These are phyloP conservation scores for Penicillium cosmopolitanum DNA, from an alignment of 495 filamentous ascomycete species.

Conservation along the genomic window DNA sequence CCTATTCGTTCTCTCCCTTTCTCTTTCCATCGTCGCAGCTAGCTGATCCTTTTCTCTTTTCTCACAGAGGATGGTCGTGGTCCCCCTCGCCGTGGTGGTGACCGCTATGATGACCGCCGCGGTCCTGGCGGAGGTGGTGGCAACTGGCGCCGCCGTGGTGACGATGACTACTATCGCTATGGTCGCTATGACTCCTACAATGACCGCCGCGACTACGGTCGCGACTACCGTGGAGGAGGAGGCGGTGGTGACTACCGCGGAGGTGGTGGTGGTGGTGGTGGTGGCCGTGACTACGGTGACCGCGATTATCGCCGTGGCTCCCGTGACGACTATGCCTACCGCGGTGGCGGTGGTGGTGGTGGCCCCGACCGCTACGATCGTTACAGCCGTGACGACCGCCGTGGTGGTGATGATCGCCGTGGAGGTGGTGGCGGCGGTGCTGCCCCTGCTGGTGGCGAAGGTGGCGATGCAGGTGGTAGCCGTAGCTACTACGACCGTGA, in stretches of 20 bases:
- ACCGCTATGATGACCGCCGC: constrained; percentile 61
- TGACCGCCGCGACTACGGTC: constrained; percentile 49
- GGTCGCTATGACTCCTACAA: constrained; percentile 55
- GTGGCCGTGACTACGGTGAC: constrained; percentile 35
- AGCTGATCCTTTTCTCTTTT: not conserved
- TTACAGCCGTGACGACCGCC: constrained; percentile 65
- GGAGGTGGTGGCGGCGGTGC: constrained; percentile 50
- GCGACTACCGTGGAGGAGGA: constrained; percentile 46
- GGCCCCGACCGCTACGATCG: constrained; percentile 70
- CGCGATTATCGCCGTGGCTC: constrained; percentile 60
- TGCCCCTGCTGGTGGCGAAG: constrained; percentile 51
- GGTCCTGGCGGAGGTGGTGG: constrained; percentile 56
- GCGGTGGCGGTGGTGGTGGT: constrained; percentile 60
- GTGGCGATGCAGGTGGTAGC: constrained; percentile 50
- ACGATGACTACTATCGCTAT: constrained; percentile 58
- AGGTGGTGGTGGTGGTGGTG: constrained; percentile 60
- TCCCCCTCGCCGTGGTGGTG: constrained; percentile 42
- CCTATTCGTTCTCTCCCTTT: constrained; percentile 13
- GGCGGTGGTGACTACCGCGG: constrained; percentile 64
- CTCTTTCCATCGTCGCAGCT: not conserved
- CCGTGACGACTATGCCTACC: constrained; percentile 56
- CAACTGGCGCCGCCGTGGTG: constrained; percentile 46
- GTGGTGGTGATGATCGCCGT: constrained; percentile 48
- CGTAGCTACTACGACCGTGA: constrained; percentile 29
- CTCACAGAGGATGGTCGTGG: constrained; percentile 57